Percentiles rank a stretch among this genome's conserved stretches.
phyloP scores from a whole-genome alignment of 148 eudicot species.

The Arbutus unedo region DNA sequence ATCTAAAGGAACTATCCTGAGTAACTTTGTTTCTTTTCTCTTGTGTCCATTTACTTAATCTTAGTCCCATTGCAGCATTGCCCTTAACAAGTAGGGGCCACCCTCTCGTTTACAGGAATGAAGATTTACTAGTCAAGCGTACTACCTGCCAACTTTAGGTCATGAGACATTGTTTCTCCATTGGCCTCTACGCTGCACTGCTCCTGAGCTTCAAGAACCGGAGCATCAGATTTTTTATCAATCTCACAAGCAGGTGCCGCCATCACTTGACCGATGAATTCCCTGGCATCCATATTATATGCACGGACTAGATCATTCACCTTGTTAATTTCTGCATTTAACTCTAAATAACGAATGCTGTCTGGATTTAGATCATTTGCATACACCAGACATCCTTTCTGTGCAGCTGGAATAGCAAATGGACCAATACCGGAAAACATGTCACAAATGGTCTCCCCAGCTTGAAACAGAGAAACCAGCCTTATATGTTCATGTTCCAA shows the following conservation, averaged over 20 bases:
- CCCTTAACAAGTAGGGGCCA: not conserved
- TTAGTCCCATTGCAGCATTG: constrained; percentile 1
- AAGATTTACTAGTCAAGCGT: not conserved
- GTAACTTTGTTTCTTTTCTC: not conserved
- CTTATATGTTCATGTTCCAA: constrained; percentile 95
- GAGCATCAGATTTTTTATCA: constrained; percentile 28
- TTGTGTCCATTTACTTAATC: not conserved
- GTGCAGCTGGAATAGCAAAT: constrained; percentile 96
- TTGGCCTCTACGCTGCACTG: constrained; percentile 21
- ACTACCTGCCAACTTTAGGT: constrained; percentile 31
- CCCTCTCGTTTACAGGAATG: not conserved
- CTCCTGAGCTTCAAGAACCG: constrained; percentile 25
- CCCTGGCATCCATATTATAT: constrained; percentile 82
- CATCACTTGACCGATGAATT: constrained; percentile 67
- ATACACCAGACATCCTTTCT: constrained; percentile 86
- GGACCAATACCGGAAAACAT: constrained; percentile 99
- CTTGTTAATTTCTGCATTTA: constrained; percentile 84
- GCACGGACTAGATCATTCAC: constrained; percentile 55
- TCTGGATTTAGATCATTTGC: constrained; percentile 98
- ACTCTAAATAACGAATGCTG: constrained; percentile 66
- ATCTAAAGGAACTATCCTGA: not conserved
- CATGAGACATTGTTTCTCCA: constrained; percentile 26
- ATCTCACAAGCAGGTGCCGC: constrained; percentile 46
- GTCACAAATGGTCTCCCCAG: constrained; percentile 85
- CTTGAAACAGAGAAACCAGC: constrained; percentile 65